These are phyloP conservation scores for Colletotrichum sp. DNA, from an alignment of 2,329 filamentous ascomycete species.

Conservation along the genomic window DNA sequence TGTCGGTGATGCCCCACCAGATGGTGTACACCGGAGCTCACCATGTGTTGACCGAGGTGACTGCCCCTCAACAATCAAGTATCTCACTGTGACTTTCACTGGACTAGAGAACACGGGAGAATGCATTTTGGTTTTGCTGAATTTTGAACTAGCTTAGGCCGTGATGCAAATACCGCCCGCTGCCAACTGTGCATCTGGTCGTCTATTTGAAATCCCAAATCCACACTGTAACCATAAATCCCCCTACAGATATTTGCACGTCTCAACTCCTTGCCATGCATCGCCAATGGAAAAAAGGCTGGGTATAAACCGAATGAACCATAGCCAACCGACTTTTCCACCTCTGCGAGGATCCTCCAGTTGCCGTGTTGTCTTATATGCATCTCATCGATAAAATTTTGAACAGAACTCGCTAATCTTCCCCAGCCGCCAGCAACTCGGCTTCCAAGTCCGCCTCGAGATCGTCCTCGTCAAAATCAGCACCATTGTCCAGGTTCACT, in stretches of 20 bases:
- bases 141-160: background rate
- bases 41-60: background rate
- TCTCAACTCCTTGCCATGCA: slow-evolving; percentile 25
- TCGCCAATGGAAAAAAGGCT: slow-evolving; percentile 20
- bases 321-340: slow-evolving; percentile 18
- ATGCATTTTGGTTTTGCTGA: background rate
- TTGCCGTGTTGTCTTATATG: background rate
- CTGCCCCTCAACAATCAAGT: background rate
- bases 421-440: slow-evolving; percentile 62
- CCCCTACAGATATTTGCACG: slow-evolving; percentile 11
- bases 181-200: background rate
- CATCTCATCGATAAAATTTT: background rate
- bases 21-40: background rate
- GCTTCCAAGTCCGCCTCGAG: slow-evolving; percentile 66
- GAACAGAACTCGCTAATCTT: background rate
- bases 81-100: background rate
- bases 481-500: slow-evolving; percentile 32
- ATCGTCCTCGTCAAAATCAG: slow-evolving; percentile 57
- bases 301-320: slow-evolving; percentile 23
- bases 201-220: background rate
- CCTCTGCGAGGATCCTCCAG: background rate
- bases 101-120: background rate
- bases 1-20: background rate
- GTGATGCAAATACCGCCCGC: background rate
- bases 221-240: slow-evolving; percentile 2